phyloP scores from a whole-genome alignment of 306 rosid genomes.

The Erythrophleum fordii region DNA sequence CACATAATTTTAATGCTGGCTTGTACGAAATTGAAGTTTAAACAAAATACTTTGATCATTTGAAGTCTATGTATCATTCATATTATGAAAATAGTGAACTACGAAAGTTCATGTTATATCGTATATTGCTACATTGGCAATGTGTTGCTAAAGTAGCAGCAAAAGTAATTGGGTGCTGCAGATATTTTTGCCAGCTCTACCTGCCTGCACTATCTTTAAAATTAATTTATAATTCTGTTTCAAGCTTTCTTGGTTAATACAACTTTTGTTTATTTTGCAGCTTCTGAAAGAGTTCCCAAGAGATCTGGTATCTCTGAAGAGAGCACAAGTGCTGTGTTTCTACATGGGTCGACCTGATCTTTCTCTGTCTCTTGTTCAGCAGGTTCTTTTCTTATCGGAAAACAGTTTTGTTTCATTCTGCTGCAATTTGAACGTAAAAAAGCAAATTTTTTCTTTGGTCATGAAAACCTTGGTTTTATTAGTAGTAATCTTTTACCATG shows the following conservation, averaged over 20 bases:
- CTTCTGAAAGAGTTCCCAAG: slow-evolving; percentile 75
- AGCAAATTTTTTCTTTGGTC: background rate
- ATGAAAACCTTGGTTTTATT: background rate
- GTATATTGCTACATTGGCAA: slow-evolving; percentile 5
- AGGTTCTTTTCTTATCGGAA: slow-evolving; percentile 55
- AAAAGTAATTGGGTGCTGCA: slow-evolving; percentile 12
- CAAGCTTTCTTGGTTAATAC: slow-evolving; percentile 2
- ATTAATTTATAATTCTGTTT: slow-evolving; percentile 20
- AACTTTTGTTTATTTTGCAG: slow-evolving; percentile 51
- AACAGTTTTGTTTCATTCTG: slow-evolving; percentile 30
- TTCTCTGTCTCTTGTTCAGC: slow-evolving; percentile 64
- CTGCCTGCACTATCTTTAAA: slow-evolving; percentile 19
- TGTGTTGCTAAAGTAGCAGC: background rate
- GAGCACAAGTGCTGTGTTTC: slow-evolving; percentile 81
- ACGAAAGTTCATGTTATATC: slow-evolving; percentile 22
- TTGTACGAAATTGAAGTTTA: slow-evolving; percentile 26
- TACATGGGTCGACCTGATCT: slow-evolving; percentile 74
- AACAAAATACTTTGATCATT: background rate
- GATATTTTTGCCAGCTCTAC: slow-evolving; percentile 17
- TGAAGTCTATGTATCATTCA: background rate
- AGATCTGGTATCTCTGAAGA: slow-evolving; percentile 80
- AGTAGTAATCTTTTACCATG: background rate
- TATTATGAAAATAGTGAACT: slow-evolving; percentile 24
- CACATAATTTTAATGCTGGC: slow-evolving; percentile 12
- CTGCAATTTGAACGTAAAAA: slow-evolving; percentile 18